Percentiles rank a stretch among this genome's conserved stretches.
Evolutionary conservation across 441 rosid genomes (phyloP).

Genomic region (Pelargonium cotyledonis): DNA sequence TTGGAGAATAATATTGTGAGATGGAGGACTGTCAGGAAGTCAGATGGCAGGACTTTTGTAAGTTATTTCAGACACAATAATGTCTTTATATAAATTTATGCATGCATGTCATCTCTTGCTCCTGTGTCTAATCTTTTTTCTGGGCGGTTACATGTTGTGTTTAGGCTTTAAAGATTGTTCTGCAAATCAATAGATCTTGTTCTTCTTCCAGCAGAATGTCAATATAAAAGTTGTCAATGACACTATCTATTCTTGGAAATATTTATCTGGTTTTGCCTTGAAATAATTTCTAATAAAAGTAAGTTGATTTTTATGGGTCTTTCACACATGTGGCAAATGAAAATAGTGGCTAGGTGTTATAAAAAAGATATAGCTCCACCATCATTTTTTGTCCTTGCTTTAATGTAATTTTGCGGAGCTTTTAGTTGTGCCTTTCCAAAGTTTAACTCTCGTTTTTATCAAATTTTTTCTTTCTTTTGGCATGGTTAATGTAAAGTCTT

Average conservation of each 20-base stretch:
- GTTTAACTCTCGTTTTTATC: not conserved
- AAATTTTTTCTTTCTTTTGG: not conserved
- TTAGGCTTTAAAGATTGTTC: not conserved
- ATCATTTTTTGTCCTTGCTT: not conserved
- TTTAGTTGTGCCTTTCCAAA: not conserved
- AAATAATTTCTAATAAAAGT: not conserved
- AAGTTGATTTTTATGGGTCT: not conserved
- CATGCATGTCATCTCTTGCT: not conserved
- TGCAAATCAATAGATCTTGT: not conserved
- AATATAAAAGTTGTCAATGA: not conserved
- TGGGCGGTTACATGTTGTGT: not conserved
- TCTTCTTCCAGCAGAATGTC: constrained; percentile 1
- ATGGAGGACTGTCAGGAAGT: constrained; percentile 64
- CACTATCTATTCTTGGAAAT: not conserved
- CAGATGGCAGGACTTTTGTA: constrained; percentile 64
- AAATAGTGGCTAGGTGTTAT: not conserved
- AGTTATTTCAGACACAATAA: constrained; percentile 29
- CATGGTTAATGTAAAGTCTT: not conserved
- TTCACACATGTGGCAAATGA: not conserved
- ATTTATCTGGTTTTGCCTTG: not conserved
- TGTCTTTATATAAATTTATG: not conserved
- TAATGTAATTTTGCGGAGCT: not conserved
- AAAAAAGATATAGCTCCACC: not conserved
- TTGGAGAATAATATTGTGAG: constrained; percentile 91
- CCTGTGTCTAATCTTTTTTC: not conserved